Evolutionary conservation across 2,329 filamentous ascomycete genomes (phyloP).

Genomic region (Aspergillus novoparasiticus): DNA sequence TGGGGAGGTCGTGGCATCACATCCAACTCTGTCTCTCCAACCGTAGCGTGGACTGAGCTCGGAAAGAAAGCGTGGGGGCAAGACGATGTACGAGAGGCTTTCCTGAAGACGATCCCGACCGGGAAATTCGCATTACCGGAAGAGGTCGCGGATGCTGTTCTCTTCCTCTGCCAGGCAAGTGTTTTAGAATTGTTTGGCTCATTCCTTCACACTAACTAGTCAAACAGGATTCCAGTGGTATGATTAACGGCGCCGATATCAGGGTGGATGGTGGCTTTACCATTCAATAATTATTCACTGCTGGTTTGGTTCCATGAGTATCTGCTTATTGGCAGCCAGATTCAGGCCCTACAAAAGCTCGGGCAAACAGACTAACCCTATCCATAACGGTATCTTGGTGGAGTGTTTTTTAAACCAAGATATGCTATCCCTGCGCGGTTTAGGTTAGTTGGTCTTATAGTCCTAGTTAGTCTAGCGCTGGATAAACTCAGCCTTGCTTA

Average conservation of each 20-base stretch:
- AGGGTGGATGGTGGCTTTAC: slow-evolving; percentile 46
- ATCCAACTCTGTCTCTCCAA: slow-evolving; percentile 50
- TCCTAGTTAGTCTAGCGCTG: too few relatives aligned
- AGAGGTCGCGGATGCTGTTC: slow-evolving; percentile 43
- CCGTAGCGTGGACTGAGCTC: slow-evolving; percentile 50
- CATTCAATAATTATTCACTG: slow-evolving; percentile 25
- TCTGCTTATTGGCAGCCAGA: too few relatives aligned
- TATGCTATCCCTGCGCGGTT: too few relatives aligned
- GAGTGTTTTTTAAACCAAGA: too few relatives aligned
- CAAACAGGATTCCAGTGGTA: slow-evolving; percentile 41
- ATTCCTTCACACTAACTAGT: slow-evolving; percentile 1
- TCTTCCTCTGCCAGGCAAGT: slow-evolving; percentile 42
- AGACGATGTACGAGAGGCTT: slow-evolving; percentile 36
- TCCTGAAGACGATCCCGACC: slow-evolving; percentile 42
- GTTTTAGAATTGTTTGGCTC: background rate
- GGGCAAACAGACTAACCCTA: too few relatives aligned
- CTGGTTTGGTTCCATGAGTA: background rate
- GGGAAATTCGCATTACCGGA: slow-evolving; percentile 43
- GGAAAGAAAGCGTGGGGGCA: slow-evolving; percentile 49
- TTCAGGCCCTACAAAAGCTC: too few relatives aligned
- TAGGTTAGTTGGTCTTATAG: too few relatives aligned
- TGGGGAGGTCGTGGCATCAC: slow-evolving; percentile 52
- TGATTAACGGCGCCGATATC: slow-evolving; percentile 47
- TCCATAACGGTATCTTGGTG: too few relatives aligned
- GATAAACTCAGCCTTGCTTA: too few relatives aligned